Base-by-base conservation (phyloP, 1,284 basidiomycete genomes). In the Anthracocystis walkeri region DNA sequence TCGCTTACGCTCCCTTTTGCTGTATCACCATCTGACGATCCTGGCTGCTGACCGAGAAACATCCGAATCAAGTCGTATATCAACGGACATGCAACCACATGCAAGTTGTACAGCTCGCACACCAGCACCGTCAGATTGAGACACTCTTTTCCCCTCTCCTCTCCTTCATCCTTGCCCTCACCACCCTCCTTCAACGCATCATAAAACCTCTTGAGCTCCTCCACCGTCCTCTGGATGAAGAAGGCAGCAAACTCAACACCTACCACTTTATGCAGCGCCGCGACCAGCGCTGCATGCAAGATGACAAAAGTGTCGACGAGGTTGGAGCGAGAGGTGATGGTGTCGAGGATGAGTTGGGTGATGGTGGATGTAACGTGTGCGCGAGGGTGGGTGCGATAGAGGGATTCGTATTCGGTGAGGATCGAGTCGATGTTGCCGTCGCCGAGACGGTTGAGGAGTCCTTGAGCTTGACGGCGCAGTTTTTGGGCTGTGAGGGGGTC, bases 61-160 rank as follows among this genome's bases (percentile, higher is more conserved):
- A 89, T 88, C 4, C 92, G 90, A 74, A 99, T 91, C 53, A 98
- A 85, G 83, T 98, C 96, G 86, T 95, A 98, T 46, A 98, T 87
- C 20, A 99, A 88, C 4, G 92, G 88, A 65, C 91, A 93, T 1
- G 93, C 94, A 49, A 98, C 89, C 25, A 98, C 93, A 85, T 94
- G 92, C 81, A 97, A 93, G 84, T 98, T 98, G 88, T 98, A 98
- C 40, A 99, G 87, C 83, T 98, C 94, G 3, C 94, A 92, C 23
- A 97, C 87, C 10, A 99, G 89, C 0, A 93, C 90, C 35, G 95
- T 88, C 31, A 99, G 87, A 84, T 99, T 99, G 18, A 92, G 90
- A 69, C 91, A 91, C 84, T 97, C 93, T 86, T 97, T 97, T 41
- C 82, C 76, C 21, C 64, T 74, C 3, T 85, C 27, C 71, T 84